These are phyloP conservation scores for Gypsophila paniculata DNA, from an alignment of 179 eudicot genomes.

Conservation along the genomic window DNA sequence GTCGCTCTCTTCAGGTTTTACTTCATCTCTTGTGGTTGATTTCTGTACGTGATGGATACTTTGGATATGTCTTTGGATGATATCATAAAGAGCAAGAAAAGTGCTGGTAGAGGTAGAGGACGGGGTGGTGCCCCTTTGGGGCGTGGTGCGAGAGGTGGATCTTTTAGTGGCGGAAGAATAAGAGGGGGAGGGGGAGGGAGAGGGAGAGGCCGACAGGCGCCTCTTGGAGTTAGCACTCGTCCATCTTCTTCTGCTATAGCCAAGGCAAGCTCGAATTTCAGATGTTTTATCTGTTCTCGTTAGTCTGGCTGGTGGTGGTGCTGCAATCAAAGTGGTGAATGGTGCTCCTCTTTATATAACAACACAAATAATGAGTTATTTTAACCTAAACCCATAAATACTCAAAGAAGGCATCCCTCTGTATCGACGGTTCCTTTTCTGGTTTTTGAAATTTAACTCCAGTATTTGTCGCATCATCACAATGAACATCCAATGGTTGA, in stretches of 20 bases:
- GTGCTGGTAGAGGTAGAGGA: slow-evolving; percentile 46
- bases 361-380: slow-evolving; percentile 27
- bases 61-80: slow-evolving; percentile 42
- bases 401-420: slow-evolving; percentile 36
- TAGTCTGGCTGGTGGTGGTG: slow-evolving; percentile 39
- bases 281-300: slow-evolving; percentile 47
- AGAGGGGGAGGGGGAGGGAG: slow-evolving; percentile 31
- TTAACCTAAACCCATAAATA: slow-evolving; percentile 22
- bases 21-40: neutral
- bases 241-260: slow-evolving; percentile 64
- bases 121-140: slow-evolving; percentile 51
- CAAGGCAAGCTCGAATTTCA: slow-evolving; percentile 93
- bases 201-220: slow-evolving; percentile 45
- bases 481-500: slow-evolving; percentile 23
- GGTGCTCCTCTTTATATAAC: slow-evolving; percentile 31
- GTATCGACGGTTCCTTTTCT: slow-evolving; percentile 18
- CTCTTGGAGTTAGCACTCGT: slow-evolving; percentile 69
- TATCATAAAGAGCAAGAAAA: slow-evolving; percentile 36
- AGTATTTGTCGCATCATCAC: slow-evolving; percentile 22
- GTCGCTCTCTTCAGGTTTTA: slow-evolving; percentile 9
- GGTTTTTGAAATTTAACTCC: slow-evolving; percentile 27
- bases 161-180: slow-evolving; percentile 55
- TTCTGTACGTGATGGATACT: slow-evolving; percentile 27
- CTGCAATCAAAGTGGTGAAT: slow-evolving; percentile 27
- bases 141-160: slow-evolving; percentile 56